Evolutionary conservation across 305 asterid species (phyloP), one percentile per base, ranked within the genome.

Genomic region (Fraxinus platypoda): DNA sequence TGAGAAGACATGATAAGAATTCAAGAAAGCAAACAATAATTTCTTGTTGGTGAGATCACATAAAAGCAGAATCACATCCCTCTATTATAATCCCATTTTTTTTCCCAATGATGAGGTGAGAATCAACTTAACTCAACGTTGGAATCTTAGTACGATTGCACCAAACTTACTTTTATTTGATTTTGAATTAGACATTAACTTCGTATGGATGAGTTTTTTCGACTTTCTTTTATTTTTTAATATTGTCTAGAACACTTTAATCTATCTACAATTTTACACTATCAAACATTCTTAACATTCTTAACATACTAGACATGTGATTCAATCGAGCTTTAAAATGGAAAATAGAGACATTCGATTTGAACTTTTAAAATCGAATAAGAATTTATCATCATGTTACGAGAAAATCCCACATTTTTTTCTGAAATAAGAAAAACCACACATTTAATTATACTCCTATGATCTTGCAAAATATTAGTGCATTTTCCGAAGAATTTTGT

Each of bases 81-180:
- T 8, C 2, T 28, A 11, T 13, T 9, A 9, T 12, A 12, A 70
- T 70, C 75, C 25, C n/a, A 6, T 76, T 19, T 26, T 19, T 26
- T 37, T 74, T 46, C 77, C 74, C 15, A 52, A 73, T 23, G 74
- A 38, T 83, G 79, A 80, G 78, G 91, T 88, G 78, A 81, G 82
- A 84, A 79, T 77, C 88, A 88, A 88, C 88, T 75, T 5, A 81
- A 66, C 31, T n/a, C 68, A 34, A 54, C 59, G 78, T 83, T 87
- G 91, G 90, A 81, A 81, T 83, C 87, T 80, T 85, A 85, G 85
- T 37, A 66, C 83, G 75, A 80, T 76, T 79, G 85, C 89, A 87
- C 88, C 80, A 64, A 85, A 11, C 74, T 81, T 74, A 25, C 0
- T 70, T n/a, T 33, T 25, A 54, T 41, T 83, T 43, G 1, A 64